Conservation (phyloP, 805 yeast species). For the Kodamaea leandrae region DNA sequence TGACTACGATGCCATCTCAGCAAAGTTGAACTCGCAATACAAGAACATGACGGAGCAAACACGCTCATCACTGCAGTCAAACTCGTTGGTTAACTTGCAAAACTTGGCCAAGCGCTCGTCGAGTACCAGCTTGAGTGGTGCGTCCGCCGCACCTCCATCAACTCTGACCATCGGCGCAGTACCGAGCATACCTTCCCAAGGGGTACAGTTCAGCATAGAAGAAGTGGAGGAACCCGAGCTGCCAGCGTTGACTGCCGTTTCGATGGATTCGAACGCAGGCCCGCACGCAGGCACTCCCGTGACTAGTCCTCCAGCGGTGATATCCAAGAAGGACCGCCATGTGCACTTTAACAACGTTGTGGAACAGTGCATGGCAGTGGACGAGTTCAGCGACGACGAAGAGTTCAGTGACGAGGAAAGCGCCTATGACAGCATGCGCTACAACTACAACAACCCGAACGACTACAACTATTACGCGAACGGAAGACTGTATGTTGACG, state of each 20-base stretch:
- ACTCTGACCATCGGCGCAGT: not conserved
- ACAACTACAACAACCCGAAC: constrained; percentile 21
- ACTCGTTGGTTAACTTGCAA: constrained; percentile 16
- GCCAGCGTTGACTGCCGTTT: too few species aligned
- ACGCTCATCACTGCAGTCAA: constrained; percentile 13
- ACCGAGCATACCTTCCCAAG: not conserved
- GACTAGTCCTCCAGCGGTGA: constrained; percentile 5
- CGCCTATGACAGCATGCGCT: constrained; percentile 38
- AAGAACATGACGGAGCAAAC: constrained; percentile 11
- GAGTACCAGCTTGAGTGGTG: constrained; percentile 1
- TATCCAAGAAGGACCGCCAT: constrained; percentile 47
- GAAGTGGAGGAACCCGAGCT: not conserved
- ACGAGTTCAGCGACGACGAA: constrained; percentile 25
- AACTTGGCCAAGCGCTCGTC: constrained; percentile 11
- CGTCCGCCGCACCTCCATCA: not conserved
- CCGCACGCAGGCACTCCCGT: not conserved
- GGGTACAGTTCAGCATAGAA: constrained; percentile 1
- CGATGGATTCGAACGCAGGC: not conserved
- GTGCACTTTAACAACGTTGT: constrained; percentile 94
- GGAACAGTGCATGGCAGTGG: constrained; percentile 86
- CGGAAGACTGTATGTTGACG: constrained; percentile 14
- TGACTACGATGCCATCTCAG: constrained; percentile 44
- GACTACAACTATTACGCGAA: constrained; percentile 17
- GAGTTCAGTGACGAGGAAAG: constrained; percentile 19
- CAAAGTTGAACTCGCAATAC: constrained; percentile 42